Evolutionary conservation across 1,139 yeast genomes (phyloP).

Genomic region (Hyphopichia fennica): DNA sequence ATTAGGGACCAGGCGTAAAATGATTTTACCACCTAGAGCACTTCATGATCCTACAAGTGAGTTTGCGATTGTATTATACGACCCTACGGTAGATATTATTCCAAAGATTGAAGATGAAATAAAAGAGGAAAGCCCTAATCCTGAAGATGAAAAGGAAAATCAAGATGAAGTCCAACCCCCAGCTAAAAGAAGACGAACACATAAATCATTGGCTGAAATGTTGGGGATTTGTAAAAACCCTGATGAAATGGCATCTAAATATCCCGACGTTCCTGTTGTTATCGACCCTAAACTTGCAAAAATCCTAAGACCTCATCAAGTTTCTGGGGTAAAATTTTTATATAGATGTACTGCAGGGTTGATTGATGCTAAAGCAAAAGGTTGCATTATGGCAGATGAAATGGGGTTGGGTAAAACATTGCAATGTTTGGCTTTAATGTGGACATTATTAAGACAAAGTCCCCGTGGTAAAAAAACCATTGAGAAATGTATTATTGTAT

Average conservation of each 20-base stretch:
- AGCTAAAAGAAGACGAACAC: conserved; percentile 37
- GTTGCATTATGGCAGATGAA: conserved; percentile 99
- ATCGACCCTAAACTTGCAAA: conserved; percentile 88
- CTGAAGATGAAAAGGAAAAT: conserved; percentile 18
- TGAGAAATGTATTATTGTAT: conserved; percentile 87
- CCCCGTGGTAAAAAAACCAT: conserved; percentile 87
- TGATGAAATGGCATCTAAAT: conserved; percentile 49
- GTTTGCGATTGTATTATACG: conserved; percentile 91
- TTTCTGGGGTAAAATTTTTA: conserved; percentile 90
- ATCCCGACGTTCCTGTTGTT: conserved; percentile 91
- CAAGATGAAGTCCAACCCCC: conserved; percentile 21
- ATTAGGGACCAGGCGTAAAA: conserved; percentile 73
- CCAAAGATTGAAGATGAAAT: conserved; percentile 48
- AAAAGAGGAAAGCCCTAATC: conserved; percentile 19
- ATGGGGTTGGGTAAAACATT: conserved; percentile 97
- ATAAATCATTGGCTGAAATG: conserved; percentile 76
- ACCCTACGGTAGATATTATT: conserved; percentile 82
- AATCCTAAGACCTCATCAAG: conserved; percentile 91
- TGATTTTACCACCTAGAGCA: conserved; percentile 78
- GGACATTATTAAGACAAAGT: conserved; percentile 89
- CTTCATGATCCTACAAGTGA: conserved; percentile 92
- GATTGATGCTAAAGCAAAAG: conserved; percentile 82
- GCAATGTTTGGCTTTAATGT: conserved; percentile 88
- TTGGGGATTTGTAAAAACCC: conserved; percentile 66
- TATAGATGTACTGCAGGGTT: conserved; percentile 90